Percentiles rank a stretch among this genome's conserved stretches.
These are phyloP conservation scores for Peronospora farinosa DNA, from an alignment of 352 stramenopile species.

Conservation along the genomic window DNA sequence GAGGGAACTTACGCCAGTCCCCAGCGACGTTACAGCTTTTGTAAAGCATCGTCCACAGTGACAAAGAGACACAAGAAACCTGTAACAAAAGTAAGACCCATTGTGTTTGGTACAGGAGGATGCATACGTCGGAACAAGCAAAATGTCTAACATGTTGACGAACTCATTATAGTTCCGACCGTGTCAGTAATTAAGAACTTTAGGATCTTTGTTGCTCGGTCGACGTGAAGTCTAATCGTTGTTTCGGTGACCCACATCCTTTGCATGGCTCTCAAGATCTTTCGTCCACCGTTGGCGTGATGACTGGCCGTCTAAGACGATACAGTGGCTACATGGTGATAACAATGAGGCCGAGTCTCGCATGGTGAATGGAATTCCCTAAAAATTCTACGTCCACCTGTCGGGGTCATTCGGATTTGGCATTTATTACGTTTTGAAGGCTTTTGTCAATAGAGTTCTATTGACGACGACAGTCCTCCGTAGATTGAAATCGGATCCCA, in stretches of 20 bases:
- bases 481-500: conserved; percentile 14
- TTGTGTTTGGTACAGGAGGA: neutral
- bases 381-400: conserved; percentile 12
- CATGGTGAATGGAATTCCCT: conserved; percentile 10
- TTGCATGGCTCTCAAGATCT: conserved; percentile 5
- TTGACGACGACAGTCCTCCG: conserved; percentile 2
- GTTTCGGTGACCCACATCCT: conserved; percentile 18
- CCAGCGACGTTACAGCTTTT: conserved; percentile 6
- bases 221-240: conserved; percentile 13
- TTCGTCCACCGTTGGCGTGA: conserved; percentile 1
- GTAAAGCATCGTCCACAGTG: neutral
- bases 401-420: conserved; percentile 10
- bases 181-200: conserved; percentile 8
- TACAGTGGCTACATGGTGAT: conserved; percentile 7
- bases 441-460: neutral
- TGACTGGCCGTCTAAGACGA: conserved; percentile 20
- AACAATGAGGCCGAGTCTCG: conserved; percentile 20
- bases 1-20: neutral
- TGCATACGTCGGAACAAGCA: neutral
- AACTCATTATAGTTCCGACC: conserved; percentile 4
- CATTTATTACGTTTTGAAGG: conserved; percentile 7
- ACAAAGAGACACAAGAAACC: conserved; percentile 1
- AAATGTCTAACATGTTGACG: conserved; percentile 6
- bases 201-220: conserved; percentile 1
- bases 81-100: neutral